phyloP scores from a whole-genome alignment of 176 grass and related monocot species.

The Phyllostachys edulis region DNA sequence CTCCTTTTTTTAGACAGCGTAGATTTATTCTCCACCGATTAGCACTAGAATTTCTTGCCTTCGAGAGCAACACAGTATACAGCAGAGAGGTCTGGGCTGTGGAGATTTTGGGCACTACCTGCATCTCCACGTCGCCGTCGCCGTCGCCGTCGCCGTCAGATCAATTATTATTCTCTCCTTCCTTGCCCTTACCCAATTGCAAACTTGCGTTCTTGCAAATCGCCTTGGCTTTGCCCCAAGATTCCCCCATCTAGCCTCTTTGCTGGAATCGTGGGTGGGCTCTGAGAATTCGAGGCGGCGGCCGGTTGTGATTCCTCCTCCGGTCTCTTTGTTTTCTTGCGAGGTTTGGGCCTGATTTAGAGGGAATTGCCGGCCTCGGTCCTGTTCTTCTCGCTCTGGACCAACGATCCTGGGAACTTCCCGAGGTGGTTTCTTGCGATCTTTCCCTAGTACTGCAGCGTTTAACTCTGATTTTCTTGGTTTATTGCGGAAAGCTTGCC shows the following conservation, averaged over 20 bases:
- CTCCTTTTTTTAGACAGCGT: too few relatives aligned
- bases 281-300: conserved; percentile 39
- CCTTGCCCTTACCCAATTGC: conserved; percentile 29
- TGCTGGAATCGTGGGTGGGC: conserved; percentile 31
- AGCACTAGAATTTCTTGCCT: too few relatives aligned
- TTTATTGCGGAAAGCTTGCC: background rate
- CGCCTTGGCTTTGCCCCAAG: conserved; percentile 22
- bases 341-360: conserved; percentile 28
- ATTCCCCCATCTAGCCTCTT: conserved; percentile 19
- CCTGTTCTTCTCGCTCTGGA: conserved; percentile 12
- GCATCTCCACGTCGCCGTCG: too few relatives aligned
- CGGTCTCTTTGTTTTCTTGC: background rate
- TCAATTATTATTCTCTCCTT: conserved; percentile 44
- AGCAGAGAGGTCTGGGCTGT: conserved; percentile 4
- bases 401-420: conserved; percentile 29
- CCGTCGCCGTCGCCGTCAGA: conserved; percentile 47
- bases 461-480: conserved; percentile 13
- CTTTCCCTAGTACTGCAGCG: background rate
- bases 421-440: conserved; percentile 27
- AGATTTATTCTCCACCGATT: too few relatives aligned
- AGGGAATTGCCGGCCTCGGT: conserved; percentile 11
- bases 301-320: background rate
- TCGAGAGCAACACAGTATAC: background rate
- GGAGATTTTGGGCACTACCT: conserved; percentile 45
- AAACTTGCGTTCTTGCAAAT: conserved; percentile 29